phyloP scores from a whole-genome alignment of 352 stramenopile genomes.

The Globisporangium solare region DNA sequence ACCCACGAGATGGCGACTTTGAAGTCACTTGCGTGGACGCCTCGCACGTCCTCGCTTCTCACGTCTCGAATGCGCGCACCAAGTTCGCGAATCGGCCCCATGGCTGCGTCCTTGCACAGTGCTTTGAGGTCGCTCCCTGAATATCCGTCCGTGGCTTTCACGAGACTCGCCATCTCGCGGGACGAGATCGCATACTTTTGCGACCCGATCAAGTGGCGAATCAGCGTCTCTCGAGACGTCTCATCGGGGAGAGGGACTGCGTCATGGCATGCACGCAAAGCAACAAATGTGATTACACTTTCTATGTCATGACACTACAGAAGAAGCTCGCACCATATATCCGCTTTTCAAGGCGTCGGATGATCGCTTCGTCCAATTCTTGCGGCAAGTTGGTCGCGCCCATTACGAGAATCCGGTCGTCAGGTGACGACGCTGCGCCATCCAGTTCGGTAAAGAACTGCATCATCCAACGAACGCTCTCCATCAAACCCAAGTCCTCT shows the following conservation, averaged over 20 bases:
- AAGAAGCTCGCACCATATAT: constrained; percentile 68
- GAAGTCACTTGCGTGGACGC: constrained; percentile 60
- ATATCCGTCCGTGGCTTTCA: constrained; percentile 76
- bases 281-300: neutral
- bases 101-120: constrained; percentile 92
- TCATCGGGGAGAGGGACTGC: constrained; percentile 71
- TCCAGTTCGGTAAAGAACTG: constrained; percentile 89
- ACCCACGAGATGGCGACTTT: constrained; percentile 45
- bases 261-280: neutral
- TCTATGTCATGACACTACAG: neutral
- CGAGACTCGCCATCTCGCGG: constrained; percentile 64
- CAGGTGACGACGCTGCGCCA: constrained; percentile 57
- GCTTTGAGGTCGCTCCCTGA: constrained; percentile 89
- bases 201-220: constrained; percentile 48
- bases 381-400: constrained; percentile 84
- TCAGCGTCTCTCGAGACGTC: constrained; percentile 43
- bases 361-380: constrained; percentile 84
- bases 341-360: constrained; percentile 81
- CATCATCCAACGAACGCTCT: neutral
- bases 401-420: constrained; percentile 86
- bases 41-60: constrained; percentile 53
- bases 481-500: neutral
- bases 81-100: constrained; percentile 87
- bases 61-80: constrained; percentile 53
- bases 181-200: constrained; percentile 51